Base-by-base conservation (phyloP, 2,329 filamentous ascomycete species). In the Gremmenia infestans region DNA sequence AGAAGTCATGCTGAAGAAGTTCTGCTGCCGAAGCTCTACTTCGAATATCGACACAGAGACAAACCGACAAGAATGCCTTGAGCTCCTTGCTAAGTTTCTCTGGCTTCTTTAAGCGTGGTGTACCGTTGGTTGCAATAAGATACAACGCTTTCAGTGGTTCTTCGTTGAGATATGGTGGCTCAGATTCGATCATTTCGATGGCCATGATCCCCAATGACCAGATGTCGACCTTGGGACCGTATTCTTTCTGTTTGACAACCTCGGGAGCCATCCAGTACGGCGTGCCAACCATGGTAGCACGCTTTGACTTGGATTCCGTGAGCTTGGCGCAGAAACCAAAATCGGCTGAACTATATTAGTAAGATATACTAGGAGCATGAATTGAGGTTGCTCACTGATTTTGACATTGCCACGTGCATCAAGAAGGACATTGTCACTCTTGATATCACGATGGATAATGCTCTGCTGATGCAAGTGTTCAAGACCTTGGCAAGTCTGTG, bases 211-310 rank as follows among this genome's bases (percentile, higher is more conserved):
- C 94, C 60, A 99, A 78, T 32, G 92, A 97, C 94, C 94, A 99
- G 70, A 97, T 96, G 70, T 99, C 94, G 60, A 97, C 94, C 79
- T 97, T 97, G 70, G 89, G 89, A 40, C 93, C 94, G 69, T 99
- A 99, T 73, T 97, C 93, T 78, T 97, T 97, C 73, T 97, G 94
- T 78, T 97, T 97, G 71, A 99, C 94, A 46, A 99, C 94, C 74
- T 99, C 94, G 39, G 94, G 94, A 8, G 94, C 94, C 94, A 99
- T 99, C 94, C 94, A 99, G 80, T 97, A 99, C 15, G 94, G 94
- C 36, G 94, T 99, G 62, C 94, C 94, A 54, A 99, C 94, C 94
- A 99, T 97, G 56, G 94, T 99, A 45, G 93, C 92, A 72, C 94
- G 92, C 81, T 99, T 97, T 66, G 85, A 94, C 76, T 96, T 96